Base-by-base conservation (phyloP, 2,329 filamentous ascomycete species). In the Colletotrichum tropicicola region DNA sequence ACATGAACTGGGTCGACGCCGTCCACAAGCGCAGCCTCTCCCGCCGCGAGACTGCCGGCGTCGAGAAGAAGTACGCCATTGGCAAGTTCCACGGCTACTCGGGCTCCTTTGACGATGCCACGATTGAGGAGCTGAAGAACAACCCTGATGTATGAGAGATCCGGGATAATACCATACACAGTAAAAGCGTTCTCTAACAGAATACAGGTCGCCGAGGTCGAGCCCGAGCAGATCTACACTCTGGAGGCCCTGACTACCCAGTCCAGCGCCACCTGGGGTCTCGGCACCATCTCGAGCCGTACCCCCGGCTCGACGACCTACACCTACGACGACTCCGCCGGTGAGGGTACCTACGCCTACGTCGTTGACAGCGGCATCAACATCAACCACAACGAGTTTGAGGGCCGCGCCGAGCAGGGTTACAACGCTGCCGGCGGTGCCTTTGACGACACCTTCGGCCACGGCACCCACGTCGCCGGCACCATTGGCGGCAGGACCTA, bases 101-200 rank as follows among this genome's bases (percentile, higher is more conserved):
- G 9, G 80, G 78, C 25, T 74, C 79, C 19, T 83, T 84, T 62
- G 81, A 84, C 65, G 75, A 77, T 8, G 74, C 73, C 27, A 80
- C 75, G 21, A 73, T 80, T 27, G 73, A 73, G 47, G 74, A 77
- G 66, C 79, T 83, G 63, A 76, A 73, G 61, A 74, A 67, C 27
- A 75, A 68, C 70, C 70, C 71, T 2, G 72, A 77, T 68, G 74
- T 79, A 41, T 39, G 7, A 37, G 9, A 15, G 30, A 0, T 15
- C 15, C 25, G 2, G 19, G 10, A 15, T n/a, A 6, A 52, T 12
- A 37, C 15, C 5, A 27, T 8, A 44, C 8, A 9, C 17, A 44
- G 10, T 1, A 1, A 6, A n/a, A n/a, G n/a, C n/a, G n/a, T n/a
- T n/a, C n/a, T n/a, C 58, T 78, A 28, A 56, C 27, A 15, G 10